Evolutionary conservation across 2,329 filamentous ascomycete species (phyloP).

Genomic region (Sporothrix mexicana): DNA sequence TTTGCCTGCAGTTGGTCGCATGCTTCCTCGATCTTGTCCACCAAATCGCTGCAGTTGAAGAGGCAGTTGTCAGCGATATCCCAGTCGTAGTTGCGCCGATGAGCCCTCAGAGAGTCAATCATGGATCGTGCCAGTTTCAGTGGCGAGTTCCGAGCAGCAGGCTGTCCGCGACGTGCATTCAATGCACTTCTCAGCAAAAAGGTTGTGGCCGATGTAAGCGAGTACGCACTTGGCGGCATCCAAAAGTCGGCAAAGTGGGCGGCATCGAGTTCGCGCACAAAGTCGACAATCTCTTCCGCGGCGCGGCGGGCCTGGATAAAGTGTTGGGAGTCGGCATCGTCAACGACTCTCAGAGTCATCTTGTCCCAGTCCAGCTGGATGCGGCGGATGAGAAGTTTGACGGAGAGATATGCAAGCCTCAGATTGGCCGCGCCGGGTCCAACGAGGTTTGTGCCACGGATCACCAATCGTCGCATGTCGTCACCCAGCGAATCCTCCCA

Average conservation of each 20-base stretch:
- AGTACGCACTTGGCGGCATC: slow-evolving; percentile 14
- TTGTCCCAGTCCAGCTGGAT: slow-evolving; percentile 10
- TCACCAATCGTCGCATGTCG: background rate
- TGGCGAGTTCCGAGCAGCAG: background rate
- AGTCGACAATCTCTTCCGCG: slow-evolving; percentile 21
- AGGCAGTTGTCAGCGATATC: slow-evolving; percentile 24
- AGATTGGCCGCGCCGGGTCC: background rate
- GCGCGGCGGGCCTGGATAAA: slow-evolving; percentile 17
- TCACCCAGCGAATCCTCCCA: background rate
- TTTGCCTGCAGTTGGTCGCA: background rate
- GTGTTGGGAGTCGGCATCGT: slow-evolving; percentile 3
- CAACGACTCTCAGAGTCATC: background rate
- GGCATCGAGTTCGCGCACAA: slow-evolving; percentile 20
- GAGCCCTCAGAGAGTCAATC: background rate
- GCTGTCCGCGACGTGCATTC: background rate
- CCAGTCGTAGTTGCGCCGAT: background rate
- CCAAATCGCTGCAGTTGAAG: slow-evolving; percentile 23
- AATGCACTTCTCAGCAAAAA: background rate
- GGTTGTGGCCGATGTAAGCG: slow-evolving; percentile 14
- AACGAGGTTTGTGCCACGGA: background rate
- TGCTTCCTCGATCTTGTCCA: slow-evolving; percentile 24
- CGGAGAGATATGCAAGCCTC: background rate
- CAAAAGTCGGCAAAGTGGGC: slow-evolving; percentile 10
- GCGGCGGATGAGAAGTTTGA: slow-evolving; percentile 2
- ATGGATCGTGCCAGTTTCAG: background rate